Base-by-base conservation (phyloP, 495 filamentous ascomycete species). In the Astrocystis sublimbata region DNA sequence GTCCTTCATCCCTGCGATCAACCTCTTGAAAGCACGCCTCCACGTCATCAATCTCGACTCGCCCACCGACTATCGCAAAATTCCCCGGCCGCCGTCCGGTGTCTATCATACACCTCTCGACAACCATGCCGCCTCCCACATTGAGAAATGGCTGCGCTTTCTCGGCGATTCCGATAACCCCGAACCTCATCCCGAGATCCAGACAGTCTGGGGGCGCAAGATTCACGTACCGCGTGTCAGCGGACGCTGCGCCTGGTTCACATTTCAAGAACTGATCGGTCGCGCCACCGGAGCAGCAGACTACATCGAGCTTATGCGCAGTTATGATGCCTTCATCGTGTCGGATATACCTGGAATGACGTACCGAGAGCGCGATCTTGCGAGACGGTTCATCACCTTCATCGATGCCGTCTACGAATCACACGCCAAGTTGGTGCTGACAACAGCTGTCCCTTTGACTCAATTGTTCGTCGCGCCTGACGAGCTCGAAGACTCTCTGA, bases 61-160 rank as follows among this genome's bases (percentile, higher is more conserved):
- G 2, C 87, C 89, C 13, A 98, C 93, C 15, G 94, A 98, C 76
- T 98, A 98, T 78, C 90, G 94, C 61, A 97, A 96, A 74, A 92
- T 98, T 63, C 92, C 93, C 19, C 88, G 93, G 3, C 96, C 96
- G 13, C 90, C 92, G 0, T 93, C 92, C 8, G 93, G 90, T 26
- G 94, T 98, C 49, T 98, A 98, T 75, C 88, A 96, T 76, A 73
- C 77, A 36, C 91, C 91, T 2, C 83, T 97, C 1, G 92, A 92
- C 76, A 81, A 79, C 21, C 88, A 88, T 47, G 91, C 96, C 12
- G 73, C 81, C 10, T 84, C 84, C 4, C 94, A 98, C 71, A 91
- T 92, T 10, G 83, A 97, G 65, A 92, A 91, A 68, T 98, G 94
- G 94, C 96, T 98, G 75, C 85, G 85, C 26, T 97, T 94, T 77